A percentile compares a stretch with the other conserved stretches of the same genome.
These are phyloP conservation scores for Colletotrichum sp. DNA, from an alignment of 2,329 filamentous ascomycete genomes.

Conservation along the genomic window DNA sequence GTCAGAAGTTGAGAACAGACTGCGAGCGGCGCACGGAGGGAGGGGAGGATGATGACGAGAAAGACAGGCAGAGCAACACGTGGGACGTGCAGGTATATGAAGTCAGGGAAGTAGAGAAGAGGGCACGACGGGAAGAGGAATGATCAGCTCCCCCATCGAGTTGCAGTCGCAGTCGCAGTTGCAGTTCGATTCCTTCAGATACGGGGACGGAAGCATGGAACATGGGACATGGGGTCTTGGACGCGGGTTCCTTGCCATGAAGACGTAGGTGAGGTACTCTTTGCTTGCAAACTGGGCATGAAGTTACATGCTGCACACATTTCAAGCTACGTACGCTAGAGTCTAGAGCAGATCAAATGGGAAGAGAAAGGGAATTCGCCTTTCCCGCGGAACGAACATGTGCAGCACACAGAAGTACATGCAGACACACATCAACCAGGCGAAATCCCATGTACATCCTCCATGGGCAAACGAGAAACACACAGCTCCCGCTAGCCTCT, in stretches of 20 bases:
- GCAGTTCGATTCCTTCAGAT: neutral
- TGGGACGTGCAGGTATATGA: constrained; percentile 17
- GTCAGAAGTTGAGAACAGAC: neutral
- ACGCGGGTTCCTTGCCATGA: neutral
- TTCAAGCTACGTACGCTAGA: neutral
- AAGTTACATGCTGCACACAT: neutral
- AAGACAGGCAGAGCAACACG: neutral
- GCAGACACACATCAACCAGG: neutral
- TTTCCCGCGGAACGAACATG: neutral
- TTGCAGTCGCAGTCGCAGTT: neutral
- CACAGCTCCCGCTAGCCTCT: neutral
- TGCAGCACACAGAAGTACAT: neutral
- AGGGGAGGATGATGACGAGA: neutral
- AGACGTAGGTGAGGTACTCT: neutral
- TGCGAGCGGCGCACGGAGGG: neutral
- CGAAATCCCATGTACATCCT: neutral
- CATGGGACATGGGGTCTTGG: neutral
- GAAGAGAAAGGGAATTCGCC: neutral
- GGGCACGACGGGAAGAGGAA: neutral
- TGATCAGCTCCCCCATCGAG: neutral
- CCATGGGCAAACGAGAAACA: neutral
- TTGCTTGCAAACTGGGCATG: neutral
- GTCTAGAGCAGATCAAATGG: neutral
- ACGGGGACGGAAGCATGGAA: neutral
- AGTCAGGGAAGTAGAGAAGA: neutral